Evolutionary conservation across 1,139 yeast species (phyloP).

Genomic region (Geotrichum klebahnii): DNA sequence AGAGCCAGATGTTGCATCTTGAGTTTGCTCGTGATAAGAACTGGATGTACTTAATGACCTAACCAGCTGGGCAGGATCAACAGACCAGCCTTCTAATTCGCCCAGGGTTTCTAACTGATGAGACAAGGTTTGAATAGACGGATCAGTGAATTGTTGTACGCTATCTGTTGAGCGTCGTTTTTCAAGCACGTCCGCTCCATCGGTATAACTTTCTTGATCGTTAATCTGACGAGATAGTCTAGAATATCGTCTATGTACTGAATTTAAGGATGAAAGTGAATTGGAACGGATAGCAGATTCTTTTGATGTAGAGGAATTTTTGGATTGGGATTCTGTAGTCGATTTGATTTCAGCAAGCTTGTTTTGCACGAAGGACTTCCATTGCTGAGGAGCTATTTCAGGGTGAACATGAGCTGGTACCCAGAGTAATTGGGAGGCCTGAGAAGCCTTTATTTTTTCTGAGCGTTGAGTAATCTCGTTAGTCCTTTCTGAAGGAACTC

Average conservation of each 20-base stretch:
- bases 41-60: constrained; percentile 25
- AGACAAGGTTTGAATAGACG: constrained; percentile 31
- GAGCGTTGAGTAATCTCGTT: not conserved
- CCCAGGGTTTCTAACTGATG: constrained; percentile 35
- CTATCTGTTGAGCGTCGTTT: constrained; percentile 27
- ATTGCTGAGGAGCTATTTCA: constrained; percentile 86
- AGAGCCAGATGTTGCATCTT: constrained; percentile 8
- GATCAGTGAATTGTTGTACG: constrained; percentile 25
- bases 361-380: constrained; percentile 72
- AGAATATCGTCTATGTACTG: constrained; percentile 33
- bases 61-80: constrained; percentile 35
- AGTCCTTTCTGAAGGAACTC: not conserved
- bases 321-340: constrained; percentile 29
- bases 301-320: constrained; percentile 7
- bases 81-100: constrained; percentile 36
- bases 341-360: constrained; percentile 72
- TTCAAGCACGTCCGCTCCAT: constrained; percentile 41
- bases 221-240: constrained; percentile 40
- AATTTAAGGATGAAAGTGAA: constrained; percentile 11
- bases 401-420: constrained; percentile 95
- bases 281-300: constrained; percentile 3
- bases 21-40: constrained; percentile 4
- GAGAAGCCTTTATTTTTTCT: constrained; percentile 26
- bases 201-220: constrained; percentile 38
- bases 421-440: constrained; percentile 55